Conservation (phyloP, 2,329 filamentous ascomycete genomes). For the Aureobasidium leucospermi region DNA sequence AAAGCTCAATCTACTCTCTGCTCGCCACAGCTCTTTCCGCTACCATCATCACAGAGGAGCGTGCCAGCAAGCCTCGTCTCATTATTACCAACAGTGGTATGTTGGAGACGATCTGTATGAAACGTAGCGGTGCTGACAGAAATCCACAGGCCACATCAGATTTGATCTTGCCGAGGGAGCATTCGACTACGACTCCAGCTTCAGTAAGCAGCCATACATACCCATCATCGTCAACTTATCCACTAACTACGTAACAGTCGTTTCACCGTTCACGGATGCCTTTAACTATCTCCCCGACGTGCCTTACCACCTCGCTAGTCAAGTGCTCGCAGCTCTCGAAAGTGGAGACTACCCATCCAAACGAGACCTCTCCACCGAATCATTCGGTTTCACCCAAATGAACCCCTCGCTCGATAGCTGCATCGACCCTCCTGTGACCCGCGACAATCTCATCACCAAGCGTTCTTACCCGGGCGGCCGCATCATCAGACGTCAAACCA, state of each 20-base stretch:
- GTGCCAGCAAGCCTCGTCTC: conserved; percentile 30
- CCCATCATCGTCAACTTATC: conserved; percentile 42
- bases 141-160: conserved; percentile 44
- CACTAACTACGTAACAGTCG: conserved; percentile 41
- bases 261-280: conserved; percentile 47
- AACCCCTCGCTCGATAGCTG: conserved; percentile 37
- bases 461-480: conserved; percentile 31
- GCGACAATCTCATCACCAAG: conserved; percentile 22
- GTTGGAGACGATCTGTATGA: neutral
- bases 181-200: conserved; percentile 42
- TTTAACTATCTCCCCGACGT: conserved; percentile 50
- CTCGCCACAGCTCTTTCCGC: conserved; percentile 31
- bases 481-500: conserved; percentile 44
- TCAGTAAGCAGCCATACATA: neutral
- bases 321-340: conserved; percentile 39
- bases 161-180: conserved; percentile 58
- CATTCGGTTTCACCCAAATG: conserved; percentile 30
- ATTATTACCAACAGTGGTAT: conserved; percentile 48
- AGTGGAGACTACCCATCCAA: conserved; percentile 32
- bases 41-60: conserved; percentile 12
- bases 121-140: neutral
- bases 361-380: conserved; percentile 23
- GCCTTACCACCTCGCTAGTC: conserved; percentile 40
- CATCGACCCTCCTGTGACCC: conserved; percentile 38
- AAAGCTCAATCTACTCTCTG: conserved; percentile 50